Conservation (phyloP, 805 yeast species). For the Dipodascus albidus region DNA sequence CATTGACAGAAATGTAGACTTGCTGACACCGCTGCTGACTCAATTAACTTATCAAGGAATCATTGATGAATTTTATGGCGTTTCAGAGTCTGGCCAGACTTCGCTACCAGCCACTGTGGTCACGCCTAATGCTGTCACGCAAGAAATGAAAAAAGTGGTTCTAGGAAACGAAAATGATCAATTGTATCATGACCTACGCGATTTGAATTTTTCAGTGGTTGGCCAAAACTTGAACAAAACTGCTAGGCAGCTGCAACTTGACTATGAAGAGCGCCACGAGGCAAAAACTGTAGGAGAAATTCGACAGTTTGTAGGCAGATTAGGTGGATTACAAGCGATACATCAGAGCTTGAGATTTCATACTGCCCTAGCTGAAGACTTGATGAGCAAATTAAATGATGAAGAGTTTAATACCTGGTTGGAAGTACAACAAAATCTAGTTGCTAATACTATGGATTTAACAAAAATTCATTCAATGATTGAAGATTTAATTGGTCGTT, state of each 20-base stretch:
- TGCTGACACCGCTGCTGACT: conserved; percentile 54
- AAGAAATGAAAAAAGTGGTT: conserved; percentile 13
- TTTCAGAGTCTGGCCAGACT: conserved; percentile 26
- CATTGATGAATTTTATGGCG: conserved; percentile 56
- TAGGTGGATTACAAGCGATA: conserved; percentile 52
- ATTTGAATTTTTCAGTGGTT: conserved; percentile 66
- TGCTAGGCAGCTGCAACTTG: conserved; percentile 60
- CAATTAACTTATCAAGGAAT: conserved; percentile 80
- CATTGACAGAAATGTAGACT: conserved; percentile 69
- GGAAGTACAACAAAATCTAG: conserved; percentile 44
- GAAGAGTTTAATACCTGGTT: conserved; percentile 20
- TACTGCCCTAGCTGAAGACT: conserved; percentile 58
- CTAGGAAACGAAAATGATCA: conserved; percentile 30
- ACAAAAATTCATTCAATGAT: conserved; percentile 30
- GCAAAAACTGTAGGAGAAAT: conserved; percentile 54
- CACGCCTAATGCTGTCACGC: conserved; percentile 7
- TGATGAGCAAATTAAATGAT: conserved; percentile 37
- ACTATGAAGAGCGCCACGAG: conserved; percentile 48
- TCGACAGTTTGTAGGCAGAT: conserved; percentile 55
- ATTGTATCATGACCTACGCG: conserved; percentile 41
- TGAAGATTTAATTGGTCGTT: conserved; percentile 39
- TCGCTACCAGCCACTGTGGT: conserved; percentile 21
- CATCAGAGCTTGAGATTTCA: conserved; percentile 65
- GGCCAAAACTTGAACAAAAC: conserved; percentile 60
- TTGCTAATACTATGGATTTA: conserved; percentile 38